Conservation (phyloP, 306 rosid species). For the Corylus avellana region DNA sequence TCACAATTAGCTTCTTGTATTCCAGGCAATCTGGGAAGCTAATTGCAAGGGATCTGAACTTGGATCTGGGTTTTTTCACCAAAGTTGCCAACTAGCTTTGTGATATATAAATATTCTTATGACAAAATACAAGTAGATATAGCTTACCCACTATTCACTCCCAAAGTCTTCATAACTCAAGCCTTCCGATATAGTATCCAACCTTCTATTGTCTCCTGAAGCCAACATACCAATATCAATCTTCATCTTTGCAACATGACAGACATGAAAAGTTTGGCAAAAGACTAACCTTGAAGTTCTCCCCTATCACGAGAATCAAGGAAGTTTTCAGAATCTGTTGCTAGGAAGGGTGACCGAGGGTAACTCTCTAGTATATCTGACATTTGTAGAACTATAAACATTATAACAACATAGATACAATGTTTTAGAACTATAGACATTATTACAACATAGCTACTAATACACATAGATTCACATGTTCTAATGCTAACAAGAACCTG, state of each 20-base stretch:
- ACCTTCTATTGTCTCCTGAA: conserved; percentile 60
- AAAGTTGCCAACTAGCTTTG: not conserved
- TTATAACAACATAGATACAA: conserved; percentile 14
- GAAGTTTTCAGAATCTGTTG: conserved; percentile 60
- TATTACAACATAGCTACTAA: conserved; percentile 12
- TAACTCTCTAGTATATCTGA: conserved; percentile 87
- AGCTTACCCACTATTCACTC: conserved; percentile 60
- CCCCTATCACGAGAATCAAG: conserved; percentile 56
- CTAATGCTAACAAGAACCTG: not conserved
- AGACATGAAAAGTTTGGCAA: conserved; percentile 4
- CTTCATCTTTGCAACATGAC: conserved; percentile 20
- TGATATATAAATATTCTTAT: not conserved
- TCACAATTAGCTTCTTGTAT: too few species aligned
- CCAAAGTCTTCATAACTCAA: conserved; percentile 87
- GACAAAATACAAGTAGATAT: too few species aligned
- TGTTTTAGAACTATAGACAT: conserved; percentile 1
- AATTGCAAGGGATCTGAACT: too few species aligned
- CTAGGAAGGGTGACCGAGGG: conserved; percentile 69
- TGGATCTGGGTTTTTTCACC: not conserved
- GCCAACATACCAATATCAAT: conserved; percentile 28
- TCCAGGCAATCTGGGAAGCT: too few species aligned
- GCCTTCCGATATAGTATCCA: conserved; percentile 83
- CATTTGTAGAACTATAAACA: conserved; percentile 22
- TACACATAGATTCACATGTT: not conserved
- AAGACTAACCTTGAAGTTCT: conserved; percentile 69